A percentile compares a stretch with the other conserved stretches of the same genome.
These are phyloP conservation scores for Bipolaris cookei DNA, from an alignment of 2,329 filamentous ascomycete species.

Conservation along the genomic window DNA sequence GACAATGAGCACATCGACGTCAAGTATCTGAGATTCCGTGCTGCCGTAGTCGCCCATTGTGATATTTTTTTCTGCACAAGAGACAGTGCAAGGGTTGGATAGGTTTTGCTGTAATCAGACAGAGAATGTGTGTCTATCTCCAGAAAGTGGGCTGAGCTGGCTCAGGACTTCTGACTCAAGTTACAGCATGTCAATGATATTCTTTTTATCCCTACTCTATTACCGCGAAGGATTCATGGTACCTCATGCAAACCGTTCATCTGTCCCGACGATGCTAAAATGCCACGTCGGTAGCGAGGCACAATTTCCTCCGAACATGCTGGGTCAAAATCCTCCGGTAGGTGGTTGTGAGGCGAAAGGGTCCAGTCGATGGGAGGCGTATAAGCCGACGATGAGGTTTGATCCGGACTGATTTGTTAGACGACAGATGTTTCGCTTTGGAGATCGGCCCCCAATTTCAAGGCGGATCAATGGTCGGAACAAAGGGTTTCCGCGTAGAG, in stretches of 20 bases:
- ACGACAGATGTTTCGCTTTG: not conserved
- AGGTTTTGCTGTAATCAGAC: not conserved
- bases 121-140: not conserved
- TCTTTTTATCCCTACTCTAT: not conserved
- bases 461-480: not conserved
- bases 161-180: not conserved
- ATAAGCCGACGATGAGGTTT: not conserved
- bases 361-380: not conserved
- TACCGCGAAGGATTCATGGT: not conserved
- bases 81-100: too few species aligned
- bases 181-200: not conserved
- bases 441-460: not conserved
- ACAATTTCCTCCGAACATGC: not conserved
- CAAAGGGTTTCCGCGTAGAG: not conserved
- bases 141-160: not conserved
- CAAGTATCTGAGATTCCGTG: not conserved
- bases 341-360: not conserved
- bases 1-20: constrained; percentile 9
- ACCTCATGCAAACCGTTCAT: not conserved
- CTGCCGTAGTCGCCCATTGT: constrained; percentile 5
- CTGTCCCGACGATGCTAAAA: not conserved
- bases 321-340: not conserved
- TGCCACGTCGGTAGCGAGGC: not conserved
- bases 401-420: not conserved
- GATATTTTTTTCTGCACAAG: not conserved